Base-by-base conservation (phyloP, 1,284 basidiomycete species). In the Microbotryum violaceum region DNA sequence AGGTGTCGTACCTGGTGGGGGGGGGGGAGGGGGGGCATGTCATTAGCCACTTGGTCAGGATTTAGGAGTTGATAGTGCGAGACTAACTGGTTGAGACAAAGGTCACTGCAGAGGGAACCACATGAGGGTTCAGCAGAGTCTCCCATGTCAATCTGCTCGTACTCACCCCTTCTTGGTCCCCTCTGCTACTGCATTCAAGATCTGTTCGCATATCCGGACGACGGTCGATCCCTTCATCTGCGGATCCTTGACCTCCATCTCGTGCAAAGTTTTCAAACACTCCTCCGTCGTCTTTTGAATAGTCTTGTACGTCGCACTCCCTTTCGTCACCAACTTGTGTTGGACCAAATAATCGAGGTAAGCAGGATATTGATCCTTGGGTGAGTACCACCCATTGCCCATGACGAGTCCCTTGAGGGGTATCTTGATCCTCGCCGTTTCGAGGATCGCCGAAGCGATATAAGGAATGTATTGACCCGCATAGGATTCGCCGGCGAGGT, bases 381-480 rank as follows among this genome's bases (percentile, higher is more conserved):
- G 87, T 74, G 97, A 93, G 58, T 97, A 92, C 91, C 92, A 97
- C 3, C 93, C 94, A 74, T 98, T 98, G 9, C 94, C 94, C 58
- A 99, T 97, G 0, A 92, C 89, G 42, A 85, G 78, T 3, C 94
- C 96, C 56, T 82, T 83, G 16, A 98, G 78, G 3, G 75, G 74
- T 56, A 74, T 75, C 3, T 80, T 33, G 29, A 71, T 48, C 29
- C 57, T 7, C 2, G 58, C 60, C 21, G 63, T 65, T 37, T 48
- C 70, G 56, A 37, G 52, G 53, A 69, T 72, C 85, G 88, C 88
- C 20, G 70, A 64, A 8, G 76, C 75, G 70, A 96, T 92, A 75
- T 92, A 94, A 10, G 96, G 96, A 67, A 98, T 93, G 79, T 90
- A 98, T 78, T 97, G 92, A 14, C 94, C 96, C n/a, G 92, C 94